Base-by-base conservation (phyloP, 2,329 filamentous ascomycete species). In the Gaeumannomyces sp. region DNA sequence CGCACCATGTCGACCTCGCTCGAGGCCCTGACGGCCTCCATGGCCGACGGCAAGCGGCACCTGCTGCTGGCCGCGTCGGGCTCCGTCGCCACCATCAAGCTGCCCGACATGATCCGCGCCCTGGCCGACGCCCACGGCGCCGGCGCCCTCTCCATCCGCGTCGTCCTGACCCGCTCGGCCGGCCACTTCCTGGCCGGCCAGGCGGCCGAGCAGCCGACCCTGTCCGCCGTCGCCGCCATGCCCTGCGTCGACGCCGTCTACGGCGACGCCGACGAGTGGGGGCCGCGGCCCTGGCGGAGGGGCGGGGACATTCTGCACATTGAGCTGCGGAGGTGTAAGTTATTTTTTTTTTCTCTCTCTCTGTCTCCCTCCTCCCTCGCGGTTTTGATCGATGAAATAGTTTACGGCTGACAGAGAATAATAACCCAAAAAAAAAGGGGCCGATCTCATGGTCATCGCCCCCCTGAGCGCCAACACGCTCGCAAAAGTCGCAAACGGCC, bases 241-340 rank as follows among this genome's bases (percentile, higher is more conserved):
- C 85, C 87, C 3, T 89, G 90, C 68, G 90, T 98, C 8, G 92
- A 96, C 59, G 91, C 82, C 27, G 82, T 97, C 61, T 93, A 97
- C 76, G 80, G 83, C 11, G 92, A 98, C 73, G 85, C 86, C n/a
- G 91, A 93, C 68, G 95, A 98, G 76, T 97, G 93, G 93, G 79
- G 76, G 1, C 77, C 81, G 16, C 79, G 81, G 59, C 86, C 91
- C 0, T 98, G 94, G 94, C 84, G 82, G 28, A 83, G 93, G 2
- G 91, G 90, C 4, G 85, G 85, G n/a, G 81, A 82, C 3, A 96
- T 99, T 60, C 78, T 98, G 65, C 95, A 99, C 73, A 98, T 99
- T 70, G 92, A 96, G 75, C 79, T 97, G 64, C 82, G 93, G 35
- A 83, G 90, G 45, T 84, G 80, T 63, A 63, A 0, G 61, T 16